These are phyloP conservation scores for Vitis labrusca DNA, from an alignment of 164 flowering plant species.

Conservation along the genomic window DNA sequence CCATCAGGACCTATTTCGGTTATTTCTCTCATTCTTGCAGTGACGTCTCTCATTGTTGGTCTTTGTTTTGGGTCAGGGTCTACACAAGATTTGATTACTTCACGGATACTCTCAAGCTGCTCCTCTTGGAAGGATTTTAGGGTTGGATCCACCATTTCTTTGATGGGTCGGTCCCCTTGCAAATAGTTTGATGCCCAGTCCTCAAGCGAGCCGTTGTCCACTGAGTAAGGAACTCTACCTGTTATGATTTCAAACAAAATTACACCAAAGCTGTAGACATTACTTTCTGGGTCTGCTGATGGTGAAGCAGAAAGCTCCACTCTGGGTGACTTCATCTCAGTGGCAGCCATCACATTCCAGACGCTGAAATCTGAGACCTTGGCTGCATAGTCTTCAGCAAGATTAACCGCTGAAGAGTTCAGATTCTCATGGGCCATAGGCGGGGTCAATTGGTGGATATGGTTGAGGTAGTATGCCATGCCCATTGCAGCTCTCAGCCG, in stretches of 20 bases:
- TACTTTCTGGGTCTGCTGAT: constrained; percentile 28
- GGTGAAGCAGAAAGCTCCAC: constrained; percentile 15
- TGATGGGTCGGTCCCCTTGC: constrained; percentile 26
- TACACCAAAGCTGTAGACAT: constrained; percentile 68
- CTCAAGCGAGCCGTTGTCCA: constrained; percentile 32
- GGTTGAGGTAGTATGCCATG: constrained; percentile 73
- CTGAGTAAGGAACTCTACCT: constrained; percentile 52
- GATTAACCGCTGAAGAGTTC: constrained; percentile 51
- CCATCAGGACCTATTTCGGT: constrained; percentile 61
- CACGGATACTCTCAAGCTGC: constrained; percentile 47
- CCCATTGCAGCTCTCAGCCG: constrained; percentile 81
- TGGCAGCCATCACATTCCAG: constrained; percentile 33
- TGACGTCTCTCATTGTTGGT: constrained; percentile 57
- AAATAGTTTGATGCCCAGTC: constrained; percentile 64
- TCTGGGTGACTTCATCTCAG: constrained; percentile 24
- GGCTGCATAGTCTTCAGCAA: constrained; percentile 83
- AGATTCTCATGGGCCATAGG: constrained; percentile 50
- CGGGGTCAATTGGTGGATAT: constrained; percentile 70
- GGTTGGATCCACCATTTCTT: constrained; percentile 66
- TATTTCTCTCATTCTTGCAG: constrained; percentile 49
- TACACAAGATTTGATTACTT: constrained; percentile 48
- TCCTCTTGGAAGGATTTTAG: constrained; percentile 43
- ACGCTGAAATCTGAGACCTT: constrained; percentile 61
- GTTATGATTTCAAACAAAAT: constrained; percentile 67
- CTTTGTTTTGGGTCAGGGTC: constrained; percentile 44